These are phyloP conservation scores for Lanmaoa rubissima DNA, from an alignment of 768 basidiomycete species.

Conservation along the genomic window DNA sequence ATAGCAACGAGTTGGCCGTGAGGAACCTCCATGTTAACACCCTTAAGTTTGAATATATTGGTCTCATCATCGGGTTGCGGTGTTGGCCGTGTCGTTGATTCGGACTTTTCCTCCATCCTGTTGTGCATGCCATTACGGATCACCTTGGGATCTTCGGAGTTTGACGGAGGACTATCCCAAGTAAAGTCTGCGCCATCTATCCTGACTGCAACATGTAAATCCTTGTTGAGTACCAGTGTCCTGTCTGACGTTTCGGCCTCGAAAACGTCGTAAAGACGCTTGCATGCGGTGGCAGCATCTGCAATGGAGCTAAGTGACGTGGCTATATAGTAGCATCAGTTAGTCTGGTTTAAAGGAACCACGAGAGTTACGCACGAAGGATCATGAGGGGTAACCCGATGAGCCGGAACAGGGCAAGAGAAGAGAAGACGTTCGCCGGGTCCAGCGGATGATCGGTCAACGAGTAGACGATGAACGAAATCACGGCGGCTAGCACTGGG, in stretches of 20 bases:
- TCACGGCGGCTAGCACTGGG: slow-evolving; percentile 76
- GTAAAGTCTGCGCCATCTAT: slow-evolving; percentile 72
- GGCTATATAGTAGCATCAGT: slow-evolving; percentile 38
- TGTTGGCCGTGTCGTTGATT: slow-evolving; percentile 18
- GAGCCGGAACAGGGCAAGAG: slow-evolving; percentile 81
- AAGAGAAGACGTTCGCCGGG: slow-evolving; percentile 77
- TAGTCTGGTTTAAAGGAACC: slow-evolving; percentile 1
- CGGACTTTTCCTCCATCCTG: slow-evolving; percentile 13
- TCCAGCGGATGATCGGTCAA: slow-evolving; percentile 64
- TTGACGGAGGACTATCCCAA: slow-evolving; percentile 79
- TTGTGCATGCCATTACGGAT: slow-evolving; percentile 1
- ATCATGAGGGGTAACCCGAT: slow-evolving; percentile 82
- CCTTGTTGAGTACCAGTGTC: slow-evolving; percentile 50
- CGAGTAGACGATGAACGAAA: slow-evolving; percentile 76
- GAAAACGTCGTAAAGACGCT: slow-evolving; percentile 77
- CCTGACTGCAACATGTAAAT: slow-evolving; percentile 61
- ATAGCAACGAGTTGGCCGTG: slow-evolving; percentile 80
- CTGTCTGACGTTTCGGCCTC: slow-evolving; percentile 75
- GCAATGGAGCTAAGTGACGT: slow-evolving; percentile 73
- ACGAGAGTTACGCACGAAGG: slow-evolving; percentile 36
- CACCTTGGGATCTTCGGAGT: slow-evolving; percentile 34
- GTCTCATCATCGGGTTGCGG: slow-evolving; percentile 36
- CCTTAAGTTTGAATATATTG: slow-evolving; percentile 59
- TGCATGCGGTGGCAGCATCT: slow-evolving; percentile 80
- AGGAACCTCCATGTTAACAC: slow-evolving; percentile 67